Evolutionary conservation across 208 protist genomes (phyloP), one percentile per base, ranked within the genome.

Genomic region (Trypanosoma caninum): DNA sequence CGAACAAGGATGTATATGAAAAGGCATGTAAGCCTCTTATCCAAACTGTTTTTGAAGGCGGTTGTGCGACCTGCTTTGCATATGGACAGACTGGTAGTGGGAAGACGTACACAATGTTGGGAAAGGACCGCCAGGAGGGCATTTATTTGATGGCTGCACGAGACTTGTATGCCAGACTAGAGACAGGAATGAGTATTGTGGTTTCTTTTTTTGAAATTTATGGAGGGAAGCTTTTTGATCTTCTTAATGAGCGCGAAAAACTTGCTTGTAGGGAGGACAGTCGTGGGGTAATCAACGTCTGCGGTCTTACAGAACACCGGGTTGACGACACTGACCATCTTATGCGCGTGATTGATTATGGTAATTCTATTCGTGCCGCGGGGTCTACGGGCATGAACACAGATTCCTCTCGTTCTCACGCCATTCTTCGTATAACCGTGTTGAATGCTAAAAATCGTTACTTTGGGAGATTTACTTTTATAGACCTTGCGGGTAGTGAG

Each of bases 401-500:
- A 14, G 76, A 82, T 47, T 80, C 70, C 18, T 83, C 75, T 35
- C 83, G 94, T 45, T 97, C 91, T 4, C 94, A 97, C 58, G 94
- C 94, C 16, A 89, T 97, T 66, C 74, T 97, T 65, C 85, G 93
- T 51, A 82, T 97, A 3, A 82, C 88, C 54, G 75, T 97, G n/a
- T 72, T 80, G 7, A 76, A 85, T 28, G 64, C 63, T 22, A 76
- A 72, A 6, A 73, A 73, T 7, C 58, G 73, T 20, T 79, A 76
- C 25, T 81, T 94, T 51, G 97, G 97, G 46, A 96, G 97, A 78
- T 97, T 99, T 48, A 97, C 93, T n/a, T 98, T 99, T 71, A 99
- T 99, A 72, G 98, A 99, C 75, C 76, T 99, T 13, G 98, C 98
- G 30, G 98, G 98, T 30, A 98, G 87, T 67, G 98, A 99, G 77